Base-by-base conservation (phyloP, 2,329 filamentous ascomycete genomes). In the Juglanconis sp. region DNA sequence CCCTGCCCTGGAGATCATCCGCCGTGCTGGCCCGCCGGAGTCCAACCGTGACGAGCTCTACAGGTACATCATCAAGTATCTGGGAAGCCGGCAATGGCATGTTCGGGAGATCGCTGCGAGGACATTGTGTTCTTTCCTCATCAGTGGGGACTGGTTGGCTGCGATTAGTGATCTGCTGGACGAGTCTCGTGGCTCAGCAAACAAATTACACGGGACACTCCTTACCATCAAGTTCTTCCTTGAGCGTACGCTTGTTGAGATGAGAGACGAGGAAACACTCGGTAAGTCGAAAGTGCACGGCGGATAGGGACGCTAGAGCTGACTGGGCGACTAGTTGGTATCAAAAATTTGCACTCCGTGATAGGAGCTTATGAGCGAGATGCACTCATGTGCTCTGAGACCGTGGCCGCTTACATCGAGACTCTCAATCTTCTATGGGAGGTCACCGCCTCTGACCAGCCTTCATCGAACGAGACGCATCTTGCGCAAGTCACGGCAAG, bases 51-150 rank as follows among this genome's bases (percentile, higher is more conserved):
- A 78, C 1, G 78, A 82, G 51, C 81, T 92, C 5, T 80, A 84
- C 65, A 67, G 72, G 3, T 79, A 83, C 51, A 85, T 94, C 7
- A 72, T 81, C 6, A 79, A 77, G 47, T 87, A 93, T 57, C 78
- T 92, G 3, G 82, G 79, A 10, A 92, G 87, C 63, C 82, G 82
- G 0, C 83, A 91, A 17, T 95, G 91, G 91, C 89, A 92, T 69
- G 85, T 95, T 6, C 81, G 91, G 53, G 90, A 94, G 67, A 91
- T 93, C 71, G 89, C 91, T 1, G 90, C 91, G 0, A 81, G 89
- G 15, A 91, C 90, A 0, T 77, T 91, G 11, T 87, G 85, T 68
- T 86, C 85, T 0, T 85, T 88, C 63, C 73, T 87, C 30, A 71
- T 87, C 2, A 76, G 79, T 17, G 72, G 78, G 3, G 72, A 76